A percentile compares a stretch with the other conserved stretches of the same genome.
Evolutionary conservation across 1,139 yeast species (phyloP).

Genomic region (Taiozyma onychis): DNA sequence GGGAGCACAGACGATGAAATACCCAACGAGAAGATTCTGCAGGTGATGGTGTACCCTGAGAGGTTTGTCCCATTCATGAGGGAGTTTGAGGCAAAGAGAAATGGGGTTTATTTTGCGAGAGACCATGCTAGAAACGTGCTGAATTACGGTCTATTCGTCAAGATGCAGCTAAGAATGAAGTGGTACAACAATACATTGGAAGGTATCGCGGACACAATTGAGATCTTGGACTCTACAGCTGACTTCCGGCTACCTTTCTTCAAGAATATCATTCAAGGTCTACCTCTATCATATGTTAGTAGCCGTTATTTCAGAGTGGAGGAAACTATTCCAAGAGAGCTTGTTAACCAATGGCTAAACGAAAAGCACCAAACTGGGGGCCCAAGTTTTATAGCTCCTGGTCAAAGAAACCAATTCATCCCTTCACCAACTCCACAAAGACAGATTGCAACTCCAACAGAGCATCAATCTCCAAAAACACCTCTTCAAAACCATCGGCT

Average conservation of each 20-base stretch:
- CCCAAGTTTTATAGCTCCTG: not conserved
- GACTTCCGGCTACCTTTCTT: not conserved
- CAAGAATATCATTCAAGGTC: conserved; percentile 1
- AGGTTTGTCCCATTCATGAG: conserved; percentile 2
- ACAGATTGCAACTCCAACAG: not conserved
- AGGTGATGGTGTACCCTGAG: conserved; percentile 6
- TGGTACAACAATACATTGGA: conserved; percentile 6
- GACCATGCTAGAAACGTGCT: conserved; percentile 1
- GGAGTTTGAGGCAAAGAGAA: not conserved
- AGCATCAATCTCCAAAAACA: not conserved
- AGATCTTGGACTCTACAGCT: conserved; percentile 1
- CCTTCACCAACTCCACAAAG: not conserved
- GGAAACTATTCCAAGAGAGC: conserved; percentile 1
- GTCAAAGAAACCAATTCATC: not conserved
- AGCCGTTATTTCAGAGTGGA: not conserved
- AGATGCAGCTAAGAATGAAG: conserved; percentile 6
- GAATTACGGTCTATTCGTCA: conserved; percentile 8
- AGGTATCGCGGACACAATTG: conserved; percentile 2
- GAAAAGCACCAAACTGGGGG: not conserved
- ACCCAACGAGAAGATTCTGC: conserved; percentile 3
- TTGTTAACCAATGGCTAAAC: not conserved
- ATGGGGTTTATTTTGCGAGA: not conserved
- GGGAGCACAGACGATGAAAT: conserved; percentile 3
- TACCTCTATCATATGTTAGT: conserved; percentile 3
- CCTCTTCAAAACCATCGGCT: not conserved